Conservation (phyloP, 495 filamentous ascomycete genomes). For the Aspergillus biplanus region DNA sequence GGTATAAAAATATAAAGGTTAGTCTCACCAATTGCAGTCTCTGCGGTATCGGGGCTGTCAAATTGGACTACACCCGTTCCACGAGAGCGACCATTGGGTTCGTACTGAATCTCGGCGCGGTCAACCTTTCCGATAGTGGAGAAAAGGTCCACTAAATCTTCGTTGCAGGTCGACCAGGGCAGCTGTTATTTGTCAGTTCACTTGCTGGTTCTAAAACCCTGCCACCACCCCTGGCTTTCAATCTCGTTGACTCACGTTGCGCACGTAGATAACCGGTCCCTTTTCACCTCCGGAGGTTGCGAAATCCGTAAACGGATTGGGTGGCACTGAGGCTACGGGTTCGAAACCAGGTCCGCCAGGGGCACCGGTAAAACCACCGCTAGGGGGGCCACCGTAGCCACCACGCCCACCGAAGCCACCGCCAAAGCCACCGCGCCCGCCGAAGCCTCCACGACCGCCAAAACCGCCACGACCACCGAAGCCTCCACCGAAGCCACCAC, state of each 20-base stretch:
- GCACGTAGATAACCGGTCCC: conserved; percentile 86
- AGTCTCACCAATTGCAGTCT: conserved; percentile 79
- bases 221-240: not conserved
- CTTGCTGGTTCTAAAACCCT: not conserved
- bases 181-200: conserved; percentile 58
- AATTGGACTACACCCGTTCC: conserved; percentile 96
- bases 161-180: conserved; percentile 98
- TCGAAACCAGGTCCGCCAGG: conserved; percentile 29
- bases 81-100: conserved; percentile 91
- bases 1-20: not conserved
- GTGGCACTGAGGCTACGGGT: conserved; percentile 54
- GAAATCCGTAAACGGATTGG: conserved; percentile 94
- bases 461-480: conserved; percentile 52
- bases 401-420: conserved; percentile 26
- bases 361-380: conserved; percentile 39
- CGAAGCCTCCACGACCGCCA: conserved; percentile 50
- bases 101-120: conserved; percentile 97
- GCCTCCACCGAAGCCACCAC: conserved; percentile 54
- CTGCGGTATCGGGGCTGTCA: conserved; percentile 78
- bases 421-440: conserved; percentile 48
- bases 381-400: conserved; percentile 37
- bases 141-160: conserved; percentile 94
- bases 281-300: conserved; percentile 87
- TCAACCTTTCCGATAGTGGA: conserved; percentile 97
- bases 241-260: conserved; percentile 74